Percentiles rank a stretch among this genome's conserved stretches.
Evolutionary conservation across 2,329 filamentous ascomycete species (phyloP).

Genomic region (Hypoxylon sp.): DNA sequence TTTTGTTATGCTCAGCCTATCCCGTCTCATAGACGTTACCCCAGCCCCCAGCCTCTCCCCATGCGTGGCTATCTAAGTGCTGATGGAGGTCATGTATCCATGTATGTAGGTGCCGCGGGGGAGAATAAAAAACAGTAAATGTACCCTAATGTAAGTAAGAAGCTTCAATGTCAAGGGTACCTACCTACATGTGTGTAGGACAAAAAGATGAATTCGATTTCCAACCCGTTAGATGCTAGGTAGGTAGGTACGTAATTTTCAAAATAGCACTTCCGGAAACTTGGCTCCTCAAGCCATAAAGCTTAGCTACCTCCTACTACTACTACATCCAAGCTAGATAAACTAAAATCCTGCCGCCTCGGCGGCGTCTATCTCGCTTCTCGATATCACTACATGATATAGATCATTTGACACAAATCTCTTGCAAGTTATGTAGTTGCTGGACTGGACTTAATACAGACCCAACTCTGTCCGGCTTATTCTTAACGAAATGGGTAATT

Average conservation of each 20-base stretch:
- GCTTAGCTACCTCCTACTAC: slow-evolving; percentile 11
- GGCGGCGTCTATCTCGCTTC: slow-evolving; percentile 30
- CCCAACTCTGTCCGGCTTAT: too few relatives aligned
- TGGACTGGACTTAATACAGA: too few relatives aligned
- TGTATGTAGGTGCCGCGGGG: slow-evolving; percentile 17
- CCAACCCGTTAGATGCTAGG: too few relatives aligned
- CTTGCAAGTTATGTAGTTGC: slow-evolving; percentile 1
- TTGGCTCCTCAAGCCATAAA: slow-evolving; percentile 17
- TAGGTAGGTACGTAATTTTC: slow-evolving; percentile 37
- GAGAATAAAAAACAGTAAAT: slow-evolving; percentile 7
- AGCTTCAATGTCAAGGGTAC: slow-evolving; percentile 1
- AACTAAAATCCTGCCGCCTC: not conserved
- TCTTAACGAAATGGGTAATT: slow-evolving; percentile 3
- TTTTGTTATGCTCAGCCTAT: slow-evolving; percentile 30
- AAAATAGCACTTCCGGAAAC: slow-evolving; percentile 7
- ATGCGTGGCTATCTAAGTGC: slow-evolving; percentile 19
- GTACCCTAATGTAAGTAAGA: slow-evolving; percentile 18
- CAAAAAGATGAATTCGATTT: too few relatives aligned
- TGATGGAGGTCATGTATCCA: slow-evolving; percentile 34
- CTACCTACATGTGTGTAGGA: too few relatives aligned
- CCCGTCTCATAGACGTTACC: slow-evolving; percentile 26
- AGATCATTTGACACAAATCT: slow-evolving; percentile 25
- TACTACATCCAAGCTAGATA: not conserved
- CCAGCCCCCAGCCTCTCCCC: too few relatives aligned
- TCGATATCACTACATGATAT: slow-evolving; percentile 30